Evolutionary conservation across 768 basidiomycete species (phyloP).

Genomic region (Dioszegia hungarica): DNA sequence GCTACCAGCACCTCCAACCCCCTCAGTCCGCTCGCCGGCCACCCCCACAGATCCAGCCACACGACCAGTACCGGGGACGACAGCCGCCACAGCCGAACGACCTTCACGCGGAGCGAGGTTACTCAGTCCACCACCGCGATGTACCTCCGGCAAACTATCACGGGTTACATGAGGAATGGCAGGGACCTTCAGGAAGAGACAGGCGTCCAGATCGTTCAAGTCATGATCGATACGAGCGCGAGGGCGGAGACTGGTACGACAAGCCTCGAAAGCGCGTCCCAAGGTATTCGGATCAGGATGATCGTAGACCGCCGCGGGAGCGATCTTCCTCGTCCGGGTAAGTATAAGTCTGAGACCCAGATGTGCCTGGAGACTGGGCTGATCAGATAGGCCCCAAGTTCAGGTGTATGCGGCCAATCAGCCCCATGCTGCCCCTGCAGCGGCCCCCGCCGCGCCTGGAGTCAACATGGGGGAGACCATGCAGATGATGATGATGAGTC

Average conservation of each 20-base stretch:
- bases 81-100: neutral
- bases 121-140: too few species aligned
- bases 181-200: neutral
- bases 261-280: neutral
- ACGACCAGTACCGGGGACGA: neutral
- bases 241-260: neutral
- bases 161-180: too few species aligned
- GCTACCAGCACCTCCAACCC: neutral
- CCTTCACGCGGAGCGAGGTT: too few species aligned
- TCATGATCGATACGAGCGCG: neutral
- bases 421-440: slow-evolving; percentile 3
- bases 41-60: neutral
- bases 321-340: neutral
- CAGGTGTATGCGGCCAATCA: slow-evolving; percentile 8
- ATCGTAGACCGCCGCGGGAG: neutral
- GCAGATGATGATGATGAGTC: slow-evolving; percentile 40
- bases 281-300: neutral
- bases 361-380: neutral
- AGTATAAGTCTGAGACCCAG: neutral
- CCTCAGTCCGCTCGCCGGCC: neutral
- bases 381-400: neutral
- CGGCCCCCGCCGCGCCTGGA: slow-evolving; percentile 4
- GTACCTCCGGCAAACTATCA: too few species aligned
- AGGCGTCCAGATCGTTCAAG: neutral
- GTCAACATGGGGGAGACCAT: slow-evolving; percentile 15